Evolutionary conservation across 192 early-diverging fungal species (phyloP), one percentile per base, ranked within the genome.

Genomic region (Coemansia sp.): DNA sequence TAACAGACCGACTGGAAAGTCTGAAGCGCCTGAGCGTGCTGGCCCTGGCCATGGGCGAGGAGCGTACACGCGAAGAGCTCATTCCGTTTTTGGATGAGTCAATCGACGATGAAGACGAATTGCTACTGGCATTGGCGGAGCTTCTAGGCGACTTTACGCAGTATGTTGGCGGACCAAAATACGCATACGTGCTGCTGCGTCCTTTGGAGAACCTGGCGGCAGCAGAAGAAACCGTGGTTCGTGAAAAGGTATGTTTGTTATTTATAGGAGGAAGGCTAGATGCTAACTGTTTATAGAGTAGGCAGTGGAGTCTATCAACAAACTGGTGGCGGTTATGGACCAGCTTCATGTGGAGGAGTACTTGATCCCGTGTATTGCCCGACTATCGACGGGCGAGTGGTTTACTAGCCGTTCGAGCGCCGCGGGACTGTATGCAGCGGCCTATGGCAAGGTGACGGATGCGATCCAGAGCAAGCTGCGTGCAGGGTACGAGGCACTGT

Each of bases 41-140:
- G 26, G 94, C 95, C 13, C 81, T 90, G 37, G 95, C 97, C 14
- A 84, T 99, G 33, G 97, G 97, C 28, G 87, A 87, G 43, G 92
- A 97, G 73, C 86, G 97, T 47, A 91, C 97, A 35, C 82, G 97
- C 28, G 87, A 88, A 31, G 97, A 99, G 80, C 87, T 99, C 26
- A 87, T 99, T 76, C 95, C 95, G 16, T 99, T 99, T 67, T 81
- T 99, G 41, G 95, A 97, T 81, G 96, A 99, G 80, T 94, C 94
- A 12, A 95, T 96, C 63, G 95, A 99, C 75, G 97, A 99, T 68
- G 97, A 99, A 65, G 97, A 99, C 70, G 97, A 99, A 70, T 87
- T 99, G 31, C 70, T 99, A 53, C 61, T 95, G 16, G 88, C 91
- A 36, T 79, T 99, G 36, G 97, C 95, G 13, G 92, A 96, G 70